Evolutionary conservation across 805 yeast genomes (phyloP), one percentile per base, ranked within the genome.

Genomic region (Candida patagonica): DNA sequence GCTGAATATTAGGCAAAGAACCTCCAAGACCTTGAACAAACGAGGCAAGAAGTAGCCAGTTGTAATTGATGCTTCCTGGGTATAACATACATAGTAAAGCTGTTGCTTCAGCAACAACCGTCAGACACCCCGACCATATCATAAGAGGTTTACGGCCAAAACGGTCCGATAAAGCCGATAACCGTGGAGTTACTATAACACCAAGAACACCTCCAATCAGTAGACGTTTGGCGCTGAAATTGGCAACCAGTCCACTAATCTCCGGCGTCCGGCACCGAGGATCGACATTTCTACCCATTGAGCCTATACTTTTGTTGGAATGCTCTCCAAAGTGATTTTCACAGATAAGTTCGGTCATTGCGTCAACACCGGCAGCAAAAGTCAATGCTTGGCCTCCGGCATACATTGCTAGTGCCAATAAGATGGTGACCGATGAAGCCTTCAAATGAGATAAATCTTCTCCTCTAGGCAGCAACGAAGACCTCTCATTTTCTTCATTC

Each of bases 91-190:
- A 48, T 26, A 42, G 10, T 9, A 47, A 21, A 5, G 42, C 19
- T 35, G 45, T 38, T 25, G 31, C 49, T 13, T 50, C 52, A 23
- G 41, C 41, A 10, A 39, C 2, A 17, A 41, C n/a, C 6, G 37
- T 41, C 17, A 45, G 42, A n/a, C 39, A 2, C 3, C 43, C 47
- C 23, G 40, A 37, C 45, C 44, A 46, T 17, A 48, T 15, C 1
- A 80, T 58, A 4, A 74, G 57, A 6, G 69, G 63, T 30, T 70
- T 71, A 42, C 92, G 63, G 1, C 92, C 92, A 44, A 68, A 62
- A 25, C 74, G 59, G 54, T 82, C 92, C 16, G 83, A 74, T 10
- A 74, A 52, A 38, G 74, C 72, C 2, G 86, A 80, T 41, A 80
- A 58, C 47, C 76, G 76, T 13, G 55, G 54, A 16, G 39, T 41